Conservation (phyloP, 495 filamentous ascomycete genomes). For the Penicillium nucicola region DNA sequence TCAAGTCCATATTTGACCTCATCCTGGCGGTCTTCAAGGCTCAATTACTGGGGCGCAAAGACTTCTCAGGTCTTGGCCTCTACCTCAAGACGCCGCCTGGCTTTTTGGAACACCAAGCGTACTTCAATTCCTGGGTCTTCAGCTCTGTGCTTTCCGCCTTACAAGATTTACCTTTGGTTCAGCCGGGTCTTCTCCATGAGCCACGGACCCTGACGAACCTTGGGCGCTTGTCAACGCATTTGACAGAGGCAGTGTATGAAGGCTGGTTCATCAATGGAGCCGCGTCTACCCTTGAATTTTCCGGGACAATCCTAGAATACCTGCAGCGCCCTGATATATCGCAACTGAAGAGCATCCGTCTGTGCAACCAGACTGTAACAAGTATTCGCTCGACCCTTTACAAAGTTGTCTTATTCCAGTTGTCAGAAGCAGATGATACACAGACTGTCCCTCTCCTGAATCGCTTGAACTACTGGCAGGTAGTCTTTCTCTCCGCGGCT, state of each 20-base stretch:
- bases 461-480: constrained; percentile 93
- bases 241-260: constrained; percentile 88
- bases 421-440: constrained; percentile 76
- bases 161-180: constrained; percentile 62
- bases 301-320: constrained; percentile 81
- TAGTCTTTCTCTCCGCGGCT: constrained; percentile 74
- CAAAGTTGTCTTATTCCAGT: constrained; percentile 68
- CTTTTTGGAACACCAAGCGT: constrained; percentile 89
- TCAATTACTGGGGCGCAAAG: constrained; percentile 76
- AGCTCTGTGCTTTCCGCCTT: constrained; percentile 70
- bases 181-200: constrained; percentile 71
- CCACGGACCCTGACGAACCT: constrained; percentile 83
- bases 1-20: constrained; percentile 72
- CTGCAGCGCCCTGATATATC: constrained; percentile 82
- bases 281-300: constrained; percentile 71
- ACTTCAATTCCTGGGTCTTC: constrained; percentile 88
- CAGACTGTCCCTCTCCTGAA: constrained; percentile 68
- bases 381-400: constrained; percentile 74
- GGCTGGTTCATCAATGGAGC: constrained; percentile 93
- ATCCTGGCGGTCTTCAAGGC: constrained; percentile 76
- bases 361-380: constrained; percentile 76
- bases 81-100: constrained; percentile 89
- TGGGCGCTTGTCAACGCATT: constrained; percentile 70
- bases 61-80: constrained; percentile 85
- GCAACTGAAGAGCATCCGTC: constrained; percentile 74